Evolutionary conservation across 371 early-diverging fungal genomes (phyloP), one percentile per base, ranked within the genome.

Genomic region (Rhizopus arrhizus): DNA sequence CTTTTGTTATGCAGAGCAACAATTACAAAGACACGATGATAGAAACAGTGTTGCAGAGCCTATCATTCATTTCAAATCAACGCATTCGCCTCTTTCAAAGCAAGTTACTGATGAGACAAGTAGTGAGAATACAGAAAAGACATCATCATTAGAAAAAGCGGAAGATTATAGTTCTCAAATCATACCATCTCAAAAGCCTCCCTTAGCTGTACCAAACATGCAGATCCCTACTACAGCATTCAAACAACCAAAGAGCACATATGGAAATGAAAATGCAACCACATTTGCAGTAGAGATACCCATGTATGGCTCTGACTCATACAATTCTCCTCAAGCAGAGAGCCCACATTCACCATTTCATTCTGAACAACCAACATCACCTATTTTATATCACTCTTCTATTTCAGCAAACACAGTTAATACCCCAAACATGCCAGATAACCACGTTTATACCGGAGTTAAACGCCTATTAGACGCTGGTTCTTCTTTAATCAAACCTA

Each of bases 1-100:
- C 55, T 91, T 88, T 65, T 94, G 94, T 68, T 78, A 66, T 77
- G 40, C 69, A n/a, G 74, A 78, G 11, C 72, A 75, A n/a, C 59
- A 67, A 74, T 64, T 70, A 67, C 59, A 71, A 77, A 36, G 66
- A 69, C n/a, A 70, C 59, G 58, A 69, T 38, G 22, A 41, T 13
- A 40, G 51, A 22, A 15, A 29, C 31, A 28, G 48, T 7, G 29
- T 22, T 35, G 12, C 15, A 47, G 28, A 38, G 16, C 22, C 36
- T 29, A 29, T 47, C 11, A 35, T 48, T 3, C 48, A 51, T n/a
- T 35, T 51, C 52, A 51, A 51, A 33, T 22, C 13, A 43, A 48
- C 15, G 28, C 45, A 28, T 48, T 48, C 31, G 3, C 36, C 58
- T 9, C 58, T 57, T 22, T 43, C 56, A 56, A 56, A 45, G 33